These are phyloP conservation scores for Termitomyces bulborhizus DNA, from an alignment of 768 basidiomycete genomes.

Conservation along the genomic window DNA sequence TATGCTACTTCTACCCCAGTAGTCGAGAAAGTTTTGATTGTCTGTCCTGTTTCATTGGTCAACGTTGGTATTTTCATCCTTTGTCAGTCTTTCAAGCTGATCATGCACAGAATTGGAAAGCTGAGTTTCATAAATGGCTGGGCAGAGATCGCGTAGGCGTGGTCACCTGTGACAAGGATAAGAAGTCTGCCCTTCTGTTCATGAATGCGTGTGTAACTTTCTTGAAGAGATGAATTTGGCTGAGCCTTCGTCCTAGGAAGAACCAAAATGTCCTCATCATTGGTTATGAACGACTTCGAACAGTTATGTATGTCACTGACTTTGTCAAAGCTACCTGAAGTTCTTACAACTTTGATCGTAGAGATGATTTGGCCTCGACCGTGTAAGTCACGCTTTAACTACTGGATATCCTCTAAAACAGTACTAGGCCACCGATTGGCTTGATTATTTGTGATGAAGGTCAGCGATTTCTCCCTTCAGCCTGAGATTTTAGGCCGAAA, in stretches of 20 bases:
- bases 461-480: conserved; percentile 11
- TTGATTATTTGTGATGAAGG: conserved; percentile 97
- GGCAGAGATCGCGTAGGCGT: conserved; percentile 46
- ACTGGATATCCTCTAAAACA: background rate
- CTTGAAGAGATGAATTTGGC: background rate
- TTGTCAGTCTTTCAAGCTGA: background rate
- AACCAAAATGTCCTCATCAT: conserved; percentile 86
- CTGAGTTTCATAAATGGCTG: conserved; percentile 93
- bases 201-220: conserved; percentile 53
- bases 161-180: conserved; percentile 41
- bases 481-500: background rate
- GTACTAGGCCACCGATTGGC: conserved; percentile 77
- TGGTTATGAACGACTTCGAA: conserved; percentile 87
- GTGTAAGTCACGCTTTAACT: conserved; percentile 33
- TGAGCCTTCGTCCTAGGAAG: conserved; percentile 34
- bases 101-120: conserved; percentile 80
- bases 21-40: conserved; percentile 82
- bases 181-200: conserved; percentile 58
- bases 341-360: conserved; percentile 1
- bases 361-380: conserved; percentile 52
- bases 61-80: conserved; percentile 41
- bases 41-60: conserved; percentile 88
- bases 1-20: conserved; percentile 51
- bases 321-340: background rate
- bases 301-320: conserved; percentile 52